Evolutionary conservation across 306 rosid genomes (phyloP).

Genomic region (Pueraria montana): DNA sequence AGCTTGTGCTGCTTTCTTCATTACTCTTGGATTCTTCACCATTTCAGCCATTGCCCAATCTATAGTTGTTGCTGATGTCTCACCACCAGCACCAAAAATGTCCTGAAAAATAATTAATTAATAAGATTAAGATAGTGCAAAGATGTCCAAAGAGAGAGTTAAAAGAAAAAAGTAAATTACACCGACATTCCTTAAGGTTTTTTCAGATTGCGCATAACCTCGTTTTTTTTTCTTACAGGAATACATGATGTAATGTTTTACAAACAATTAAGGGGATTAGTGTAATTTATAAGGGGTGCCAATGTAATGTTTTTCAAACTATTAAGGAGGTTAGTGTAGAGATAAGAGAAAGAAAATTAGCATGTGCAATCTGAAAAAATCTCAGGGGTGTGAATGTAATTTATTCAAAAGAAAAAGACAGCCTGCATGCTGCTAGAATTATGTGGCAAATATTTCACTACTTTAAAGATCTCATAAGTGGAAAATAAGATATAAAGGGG

Average conservation of each 20-base stretch:
- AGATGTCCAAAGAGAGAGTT: background rate
- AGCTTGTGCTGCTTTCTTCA: conserved; percentile 5
- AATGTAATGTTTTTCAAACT: too few relatives aligned
- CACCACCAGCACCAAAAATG: conserved; percentile 50
- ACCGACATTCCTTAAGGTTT: too few relatives aligned
- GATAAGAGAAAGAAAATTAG: too few relatives aligned
- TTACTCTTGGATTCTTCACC: background rate
- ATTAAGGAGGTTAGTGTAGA: too few relatives aligned
- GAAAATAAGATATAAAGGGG: background rate
- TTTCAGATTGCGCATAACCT: too few relatives aligned
- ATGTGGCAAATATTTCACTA: background rate
- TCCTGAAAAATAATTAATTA: conserved; percentile 38
- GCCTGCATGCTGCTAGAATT: background rate
- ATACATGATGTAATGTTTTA: too few relatives aligned
- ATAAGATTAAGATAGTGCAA: background rate
- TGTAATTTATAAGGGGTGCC: too few relatives aligned
- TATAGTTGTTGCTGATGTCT: conserved; percentile 48
- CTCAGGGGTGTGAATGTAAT: too few relatives aligned
- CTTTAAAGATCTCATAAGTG: background rate
- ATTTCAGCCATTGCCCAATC: conserved; percentile 57
- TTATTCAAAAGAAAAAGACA: background rate
- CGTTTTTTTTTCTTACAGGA: too few relatives aligned
- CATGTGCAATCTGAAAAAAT: too few relatives aligned
- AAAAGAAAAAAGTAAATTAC: too few relatives aligned
- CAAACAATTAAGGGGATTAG: too few relatives aligned